Evolutionary conservation across 768 basidiomycete genomes (phyloP).

Genomic region (Cytidiella melzeri): DNA sequence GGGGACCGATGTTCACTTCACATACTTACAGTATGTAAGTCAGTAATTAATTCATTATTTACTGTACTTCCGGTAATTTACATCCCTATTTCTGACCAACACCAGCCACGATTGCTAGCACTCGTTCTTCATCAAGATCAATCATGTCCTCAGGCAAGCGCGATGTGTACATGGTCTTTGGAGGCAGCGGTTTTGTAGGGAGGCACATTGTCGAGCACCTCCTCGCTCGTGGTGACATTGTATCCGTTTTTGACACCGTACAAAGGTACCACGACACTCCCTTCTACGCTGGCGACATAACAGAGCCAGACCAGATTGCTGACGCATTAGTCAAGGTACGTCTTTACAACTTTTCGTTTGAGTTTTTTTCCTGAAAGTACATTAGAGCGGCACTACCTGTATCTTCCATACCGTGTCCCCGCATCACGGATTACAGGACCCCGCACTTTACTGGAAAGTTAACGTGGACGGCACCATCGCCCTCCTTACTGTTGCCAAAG

Average conservation of each 20-base stretch:
- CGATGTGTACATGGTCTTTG: slow-evolving; percentile 73
- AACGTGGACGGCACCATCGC: slow-evolving; percentile 90
- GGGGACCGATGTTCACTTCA: too few relatives aligned
- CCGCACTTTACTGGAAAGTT: slow-evolving; percentile 80
- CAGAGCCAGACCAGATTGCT: slow-evolving; percentile 64
- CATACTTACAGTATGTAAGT: too few relatives aligned
- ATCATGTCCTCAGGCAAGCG: not conserved
- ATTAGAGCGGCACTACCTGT: slow-evolving; percentile 74
- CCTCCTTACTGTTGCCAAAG: slow-evolving; percentile 75
- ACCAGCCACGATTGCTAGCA: too few relatives aligned
- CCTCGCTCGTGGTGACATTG: slow-evolving; percentile 68
- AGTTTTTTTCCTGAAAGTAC: not conserved
- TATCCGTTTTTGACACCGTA: slow-evolving; percentile 87
- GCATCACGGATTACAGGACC: slow-evolving; percentile 58
- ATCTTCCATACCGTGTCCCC: slow-evolving; percentile 96
- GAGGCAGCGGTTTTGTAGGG: slow-evolving; percentile 90
- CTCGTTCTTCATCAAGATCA: too few relatives aligned
- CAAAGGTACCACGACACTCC: slow-evolving; percentile 83
- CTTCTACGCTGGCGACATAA: slow-evolving; percentile 89
- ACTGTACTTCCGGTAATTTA: too few relatives aligned
- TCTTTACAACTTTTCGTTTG: slow-evolving; percentile 2
- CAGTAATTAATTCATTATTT: too few relatives aligned
- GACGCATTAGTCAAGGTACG: slow-evolving; percentile 69
- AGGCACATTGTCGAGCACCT: slow-evolving; percentile 87
- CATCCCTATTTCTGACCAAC: too few relatives aligned